A percentile compares a stretch with the other conserved stretches of the same genome.
phyloP scores from a whole-genome alignment of 345 rosid genomes.

The Hibiscus mutabilis region DNA sequence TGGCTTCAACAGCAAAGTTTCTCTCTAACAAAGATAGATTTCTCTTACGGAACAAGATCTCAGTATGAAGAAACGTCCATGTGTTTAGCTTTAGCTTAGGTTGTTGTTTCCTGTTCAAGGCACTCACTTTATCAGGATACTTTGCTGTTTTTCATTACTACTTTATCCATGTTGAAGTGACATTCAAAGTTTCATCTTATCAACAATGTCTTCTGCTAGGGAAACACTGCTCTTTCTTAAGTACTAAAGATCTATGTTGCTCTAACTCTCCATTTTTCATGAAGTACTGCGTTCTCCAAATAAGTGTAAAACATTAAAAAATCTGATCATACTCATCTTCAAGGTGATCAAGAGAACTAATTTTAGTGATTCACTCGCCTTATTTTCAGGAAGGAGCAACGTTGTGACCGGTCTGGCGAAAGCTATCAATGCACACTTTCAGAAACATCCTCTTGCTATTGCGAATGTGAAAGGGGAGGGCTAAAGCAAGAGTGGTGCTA shows the following conservation, averaged over 20 bases:
- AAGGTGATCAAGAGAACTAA: slow-evolving; percentile 8
- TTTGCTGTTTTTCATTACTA: background rate
- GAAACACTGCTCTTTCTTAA: background rate
- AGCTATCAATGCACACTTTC: slow-evolving; percentile 62
- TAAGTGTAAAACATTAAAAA: background rate
- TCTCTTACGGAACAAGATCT: slow-evolving; percentile 85
- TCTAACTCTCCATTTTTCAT: background rate
- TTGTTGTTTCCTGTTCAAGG: background rate
- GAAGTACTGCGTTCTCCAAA: background rate
- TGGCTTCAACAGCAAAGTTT: slow-evolving; percentile 22
- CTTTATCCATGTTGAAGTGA: background rate
- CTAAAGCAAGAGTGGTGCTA: slow-evolving; percentile 67
- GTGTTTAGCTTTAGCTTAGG: background rate
- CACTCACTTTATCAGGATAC: background rate
- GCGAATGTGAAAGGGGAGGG: slow-evolving; percentile 91
- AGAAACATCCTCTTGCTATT: slow-evolving; percentile 74
- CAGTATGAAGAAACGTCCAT: slow-evolving; percentile 61
- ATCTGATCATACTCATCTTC: background rate
- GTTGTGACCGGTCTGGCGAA: slow-evolving; percentile 73
- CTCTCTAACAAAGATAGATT: slow-evolving; percentile 88
- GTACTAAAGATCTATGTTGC: background rate
- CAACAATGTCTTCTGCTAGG: background rate
- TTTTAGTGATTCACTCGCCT: background rate
- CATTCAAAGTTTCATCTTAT: background rate
- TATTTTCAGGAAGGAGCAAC: slow-evolving; percentile 66